Conservation (phyloP, 139 green algal genomes). For the Raphidocelis subcapitata region DNA sequence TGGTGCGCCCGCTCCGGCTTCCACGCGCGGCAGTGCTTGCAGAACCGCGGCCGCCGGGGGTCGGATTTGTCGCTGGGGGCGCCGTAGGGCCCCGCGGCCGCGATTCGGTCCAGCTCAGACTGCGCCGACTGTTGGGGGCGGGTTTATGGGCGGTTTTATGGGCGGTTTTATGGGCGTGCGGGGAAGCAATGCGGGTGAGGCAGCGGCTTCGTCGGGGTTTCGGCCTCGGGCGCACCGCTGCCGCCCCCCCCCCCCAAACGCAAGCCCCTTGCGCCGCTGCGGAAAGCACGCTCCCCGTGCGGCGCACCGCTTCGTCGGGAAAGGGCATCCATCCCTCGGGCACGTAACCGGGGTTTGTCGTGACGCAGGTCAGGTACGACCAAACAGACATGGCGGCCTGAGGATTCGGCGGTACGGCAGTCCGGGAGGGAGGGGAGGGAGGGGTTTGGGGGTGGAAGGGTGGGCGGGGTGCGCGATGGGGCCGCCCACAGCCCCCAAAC, state of each 20-base stretch:
- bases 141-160: background rate
- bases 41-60: constrained; percentile 44
- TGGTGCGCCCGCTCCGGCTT: constrained; percentile 93
- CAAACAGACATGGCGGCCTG: constrained; percentile 85
- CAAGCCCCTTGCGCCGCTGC: background rate
- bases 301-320: constrained; percentile 63
- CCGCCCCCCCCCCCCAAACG: background rate
- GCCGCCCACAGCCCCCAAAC: background rate
- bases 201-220: background rate
- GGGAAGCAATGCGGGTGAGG: background rate
- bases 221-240: background rate
- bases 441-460: background rate
- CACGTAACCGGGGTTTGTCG: constrained; percentile 79
- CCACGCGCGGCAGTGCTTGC: constrained; percentile 71
- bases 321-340: constrained; percentile 89
- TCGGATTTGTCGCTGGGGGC: constrained; percentile 5
- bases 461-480: background rate
- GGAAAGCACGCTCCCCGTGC: background rate
- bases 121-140: background rate
- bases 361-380: constrained; percentile 88
- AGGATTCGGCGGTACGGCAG: background rate
- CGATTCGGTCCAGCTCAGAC: background rate
- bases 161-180: background rate
- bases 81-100: background rate
- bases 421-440: background rate